These are phyloP conservation scores for Comarum palustre DNA, from an alignment of 306 rosid genomes.

Conservation along the genomic window DNA sequence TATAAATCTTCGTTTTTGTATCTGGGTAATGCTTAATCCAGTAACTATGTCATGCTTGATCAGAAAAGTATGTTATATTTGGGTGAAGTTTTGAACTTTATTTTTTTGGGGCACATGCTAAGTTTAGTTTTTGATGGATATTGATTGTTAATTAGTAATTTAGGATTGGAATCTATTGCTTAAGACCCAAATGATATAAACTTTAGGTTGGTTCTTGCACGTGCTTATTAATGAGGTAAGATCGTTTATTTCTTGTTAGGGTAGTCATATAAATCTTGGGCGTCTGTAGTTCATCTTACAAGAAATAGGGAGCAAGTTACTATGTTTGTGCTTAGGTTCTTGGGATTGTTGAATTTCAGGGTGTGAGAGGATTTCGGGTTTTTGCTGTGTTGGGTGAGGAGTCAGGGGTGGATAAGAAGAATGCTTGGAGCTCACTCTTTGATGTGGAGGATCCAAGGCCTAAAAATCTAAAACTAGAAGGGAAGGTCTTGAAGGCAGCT, in stretches of 20 bases:
- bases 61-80: not conserved
- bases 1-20: not conserved
- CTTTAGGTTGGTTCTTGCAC: no score
- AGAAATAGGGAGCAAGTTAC: not conserved
- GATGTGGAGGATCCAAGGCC: slow-evolving; percentile 95
- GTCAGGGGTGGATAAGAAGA: slow-evolving; percentile 60
- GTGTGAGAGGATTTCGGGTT: slow-evolving; percentile 65
- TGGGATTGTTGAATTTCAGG: slow-evolving; percentile 50
- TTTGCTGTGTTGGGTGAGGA: slow-evolving; percentile 72
- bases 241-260: not conserved
- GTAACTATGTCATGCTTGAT: slow-evolving; percentile 13
- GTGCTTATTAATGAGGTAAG: not conserved
- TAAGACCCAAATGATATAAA: no score
- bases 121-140: not conserved
- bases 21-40: slow-evolving; percentile 1
- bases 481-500: slow-evolving; percentile 68
- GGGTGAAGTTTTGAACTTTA: not conserved
- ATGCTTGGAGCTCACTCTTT: slow-evolving; percentile 76
- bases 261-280: not conserved
- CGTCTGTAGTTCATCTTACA: not conserved
- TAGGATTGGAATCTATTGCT: not conserved
- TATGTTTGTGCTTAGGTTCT: slow-evolving; percentile 10
- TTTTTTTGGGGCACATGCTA: not conserved
- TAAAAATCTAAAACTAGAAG: slow-evolving; percentile 58
- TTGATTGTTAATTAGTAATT: not conserved